Percentiles rank a stretch among this genome's conserved stretches.
These are phyloP conservation scores for Mycena vitilis DNA, from an alignment of 768 basidiomycete genomes.

Conservation along the genomic window DNA sequence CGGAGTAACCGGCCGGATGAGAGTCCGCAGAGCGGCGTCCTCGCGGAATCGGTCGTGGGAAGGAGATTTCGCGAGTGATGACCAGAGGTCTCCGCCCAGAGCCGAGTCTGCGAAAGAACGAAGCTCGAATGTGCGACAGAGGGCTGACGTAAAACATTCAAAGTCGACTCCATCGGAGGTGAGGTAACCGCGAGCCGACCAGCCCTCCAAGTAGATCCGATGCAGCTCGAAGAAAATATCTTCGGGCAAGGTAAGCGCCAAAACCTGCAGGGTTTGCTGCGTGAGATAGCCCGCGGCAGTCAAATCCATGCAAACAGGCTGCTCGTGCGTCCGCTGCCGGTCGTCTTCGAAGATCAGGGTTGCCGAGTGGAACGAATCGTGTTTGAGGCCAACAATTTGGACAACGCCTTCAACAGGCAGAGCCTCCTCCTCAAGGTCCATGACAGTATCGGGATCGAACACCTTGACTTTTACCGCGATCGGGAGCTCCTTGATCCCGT, in stretches of 20 bases:
- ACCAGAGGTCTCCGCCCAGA: conserved; percentile 55
- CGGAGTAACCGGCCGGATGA: conserved; percentile 48
- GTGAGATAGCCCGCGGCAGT: conserved; percentile 68
- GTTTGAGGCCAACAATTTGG: conserved; percentile 55
- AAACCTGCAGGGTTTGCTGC: conserved; percentile 66
- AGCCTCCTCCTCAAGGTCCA: conserved; percentile 27
- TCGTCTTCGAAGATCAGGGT: conserved; percentile 67
- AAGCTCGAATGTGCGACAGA: conserved; percentile 61
- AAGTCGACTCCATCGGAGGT: conserved; percentile 64
- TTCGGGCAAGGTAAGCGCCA: conserved; percentile 70
- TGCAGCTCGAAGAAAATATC: conserved; percentile 70
- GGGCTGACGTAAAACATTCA: conserved; percentile 63
- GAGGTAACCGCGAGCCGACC: conserved; percentile 62
- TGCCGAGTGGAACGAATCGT: conserved; percentile 63
- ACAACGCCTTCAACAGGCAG: conserved; percentile 26
- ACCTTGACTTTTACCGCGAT: conserved; percentile 41
- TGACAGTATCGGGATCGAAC: conserved; percentile 32
- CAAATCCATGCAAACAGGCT: conserved; percentile 56
- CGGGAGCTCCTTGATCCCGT: conserved; percentile 61
- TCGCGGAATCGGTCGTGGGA: conserved; percentile 64
- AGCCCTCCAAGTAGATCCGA: conserved; percentile 63
- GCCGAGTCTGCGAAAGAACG: conserved; percentile 37
- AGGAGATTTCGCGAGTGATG: conserved; percentile 54
- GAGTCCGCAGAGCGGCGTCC: conserved; percentile 65
- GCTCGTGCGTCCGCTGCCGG: conserved; percentile 35